Base-by-base conservation (phyloP, 2,329 filamentous ascomycete species). In the Pezicula neosporulosa region DNA sequence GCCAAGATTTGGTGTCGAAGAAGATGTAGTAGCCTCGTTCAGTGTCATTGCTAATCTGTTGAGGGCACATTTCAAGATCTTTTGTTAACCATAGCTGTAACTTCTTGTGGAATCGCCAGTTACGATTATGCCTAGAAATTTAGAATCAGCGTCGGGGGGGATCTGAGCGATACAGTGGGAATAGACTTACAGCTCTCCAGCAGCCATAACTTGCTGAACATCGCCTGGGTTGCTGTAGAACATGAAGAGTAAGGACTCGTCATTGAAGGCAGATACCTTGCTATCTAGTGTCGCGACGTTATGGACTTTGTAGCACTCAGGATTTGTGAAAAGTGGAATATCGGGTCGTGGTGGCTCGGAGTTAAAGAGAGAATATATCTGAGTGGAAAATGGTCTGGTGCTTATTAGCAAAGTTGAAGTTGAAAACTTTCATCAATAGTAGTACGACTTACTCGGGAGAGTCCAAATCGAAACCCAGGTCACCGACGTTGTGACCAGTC, bases 101-200 rank as follows among this genome's bases (percentile, higher is more conserved):
- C 65, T 83, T 83, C 71, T 85, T 85, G 65, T 87, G 83, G 78
- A 83, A 87, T 54, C 83, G 73, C 83, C 83, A 87, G 65, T 84
- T 84, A 18, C 83, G 77, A 52, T 77, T 77, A 60, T 82, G 80
- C 41, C 82, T 86, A 51, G 8, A 44, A 28, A 10, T 41, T 43
- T 28, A 27, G 37, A 15, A 44, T 59, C 50, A 59, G 50, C 36
- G 43, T 24, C 15, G 28, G 18, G 24, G n/a, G 13, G 12, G 21
- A 12, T n/a, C 28, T 44, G 44, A 37, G 30, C 48, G 24, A 19
- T 8, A 15, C 12, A 10, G 33, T 10, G 7, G 50, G 28, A 8
- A 10, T 13, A 43, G 33, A 58, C 80, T 68, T 69, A 86, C 82
- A 87, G 71, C 64, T 86, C 82, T 38, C 77, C 71, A 0, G 83